Evolutionary conservation across 768 basidiomycete species (phyloP), one percentile per base, ranked within the genome.

Genomic region (Psilocybe azurescens): DNA sequence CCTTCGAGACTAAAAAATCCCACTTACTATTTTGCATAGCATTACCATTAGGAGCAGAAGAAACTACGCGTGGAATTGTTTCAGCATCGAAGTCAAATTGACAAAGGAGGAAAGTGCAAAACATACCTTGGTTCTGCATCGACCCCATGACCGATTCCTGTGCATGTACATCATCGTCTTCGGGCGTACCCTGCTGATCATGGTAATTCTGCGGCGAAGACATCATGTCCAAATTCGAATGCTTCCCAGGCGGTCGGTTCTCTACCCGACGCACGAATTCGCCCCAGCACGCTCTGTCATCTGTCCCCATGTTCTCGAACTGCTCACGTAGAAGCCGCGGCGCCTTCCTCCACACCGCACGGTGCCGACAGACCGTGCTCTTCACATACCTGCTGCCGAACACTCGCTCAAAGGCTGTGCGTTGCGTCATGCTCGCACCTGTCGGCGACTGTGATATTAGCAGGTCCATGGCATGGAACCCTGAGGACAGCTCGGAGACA

Each of bases 301-400:
- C 82, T 39, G 61, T 72, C 56, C 69, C 87, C 86, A 84, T 83
- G 28, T 75, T 72, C 72, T 86, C 85, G 63, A 84, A 90, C 70
- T 82, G 73, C 52, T 77, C 78, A 28, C 83, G 76, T 56, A 88
- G 65, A 6, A 69, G 71, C 49, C 73, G 72, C 32, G 80, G 80
- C 2, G 89, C 87, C 63, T 84, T 82, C 59, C 84, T 78, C 83
- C 89, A 90, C 47, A 89, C 83, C 0, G 85, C 86, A n/a, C 88
- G 81, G 66, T 89, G 89, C 11, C 89, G 82, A 70, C 89, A 89
- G 14, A 90, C 86, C 0, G 89, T 90, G 68, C 86, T 87, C 74
- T 90, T 90, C 36, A 90, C 88, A 68, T 90, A 90, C 32, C 87
- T 80, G 65, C 83, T 86, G 36, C 86, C 86, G 72, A 91, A 91